A percentile compares a stretch with the other conserved stretches of the same genome.
phyloP scores from a whole-genome alignment of 345 rosid species.

The Eucalyptus guilfoylei region DNA sequence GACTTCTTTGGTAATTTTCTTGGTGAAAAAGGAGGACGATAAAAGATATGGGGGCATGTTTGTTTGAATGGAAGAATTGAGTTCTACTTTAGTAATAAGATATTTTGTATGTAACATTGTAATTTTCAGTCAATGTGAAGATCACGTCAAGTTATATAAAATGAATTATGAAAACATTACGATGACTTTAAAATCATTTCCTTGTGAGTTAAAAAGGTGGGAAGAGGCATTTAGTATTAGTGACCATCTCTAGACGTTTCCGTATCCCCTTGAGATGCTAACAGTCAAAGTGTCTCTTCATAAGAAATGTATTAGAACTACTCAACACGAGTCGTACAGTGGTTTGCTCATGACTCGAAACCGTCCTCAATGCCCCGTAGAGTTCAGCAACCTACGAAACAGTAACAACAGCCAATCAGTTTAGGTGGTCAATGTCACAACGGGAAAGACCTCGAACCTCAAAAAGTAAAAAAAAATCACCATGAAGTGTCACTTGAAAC shows the following conservation, averaged over 20 bases:
- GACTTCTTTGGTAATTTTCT: no score
- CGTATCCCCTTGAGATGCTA: not conserved
- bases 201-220: not conserved
- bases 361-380: not conserved
- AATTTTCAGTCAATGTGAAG: not conserved
- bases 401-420: not conserved
- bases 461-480: not conserved
- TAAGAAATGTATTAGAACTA: not conserved
- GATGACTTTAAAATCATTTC: not conserved
- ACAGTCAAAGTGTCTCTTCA: not conserved
- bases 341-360: no score
- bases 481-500: not conserved
- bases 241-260: not conserved
- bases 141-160: not conserved
- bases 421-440: not conserved
- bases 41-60: not conserved
- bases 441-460: not conserved
- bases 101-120: not conserved
- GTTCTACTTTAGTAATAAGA: not conserved
- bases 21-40: rapidly evolving
- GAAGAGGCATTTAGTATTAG: not conserved
- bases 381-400: not conserved
- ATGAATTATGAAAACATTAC: not conserved
- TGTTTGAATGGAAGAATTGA: not conserved
- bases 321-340: not conserved